Base-by-base conservation (phyloP, 1,284 basidiomycete species). In the Leccinum huronense region DNA sequence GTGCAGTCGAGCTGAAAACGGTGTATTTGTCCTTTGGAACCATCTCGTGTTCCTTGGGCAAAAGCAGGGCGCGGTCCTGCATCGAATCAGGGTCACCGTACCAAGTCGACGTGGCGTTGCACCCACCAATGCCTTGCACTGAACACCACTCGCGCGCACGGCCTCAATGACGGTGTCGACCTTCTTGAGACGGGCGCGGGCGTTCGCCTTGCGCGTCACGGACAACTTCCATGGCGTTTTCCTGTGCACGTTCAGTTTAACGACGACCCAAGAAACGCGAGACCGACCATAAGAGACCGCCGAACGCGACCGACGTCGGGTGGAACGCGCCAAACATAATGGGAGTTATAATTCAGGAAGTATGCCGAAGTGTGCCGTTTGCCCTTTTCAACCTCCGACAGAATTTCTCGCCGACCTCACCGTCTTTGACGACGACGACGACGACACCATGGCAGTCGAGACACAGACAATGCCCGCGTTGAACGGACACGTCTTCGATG, bases 191-290 rank as follows among this genome's bases (percentile, higher is more conserved):
- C 97, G 86, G 66, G 89, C 81, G 33, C 97, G 87, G 62, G 90
- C 93, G 71, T 97, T 96, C 27, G 91, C 90, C 80, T 98, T 98
- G 68, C 97, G 89, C 1, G 95, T 94, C 10, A 85, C 76, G 13
- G 95, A 97, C 68, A 99, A 79, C 71, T 94, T 90, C 94, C 93
- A 98, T 58, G 96, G 97, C 34, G 85, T 88, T 81, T 98, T 98
- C 96, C 95, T 97, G 75, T 30, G 34, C 45, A 6, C 30, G 48
- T 0, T 75, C 40, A 69, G 57, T 58, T 60, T 64, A 58, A 51
- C 31, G 3, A 36, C 9, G 6, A 30, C 16, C 57, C 14, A 2
- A 45, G 13, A 16, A 34, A 59, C 16, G 57, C 14, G 36, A n/a
- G 38, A 60, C 62, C 57, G 58, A 92, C 93, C 93, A 95, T 57